A percentile compares a stretch with the other conserved stretches of the same genome.
Evolutionary conservation across 2,329 filamentous ascomycete species (phyloP).

Genomic region (Fusarium buharicum): DNA sequence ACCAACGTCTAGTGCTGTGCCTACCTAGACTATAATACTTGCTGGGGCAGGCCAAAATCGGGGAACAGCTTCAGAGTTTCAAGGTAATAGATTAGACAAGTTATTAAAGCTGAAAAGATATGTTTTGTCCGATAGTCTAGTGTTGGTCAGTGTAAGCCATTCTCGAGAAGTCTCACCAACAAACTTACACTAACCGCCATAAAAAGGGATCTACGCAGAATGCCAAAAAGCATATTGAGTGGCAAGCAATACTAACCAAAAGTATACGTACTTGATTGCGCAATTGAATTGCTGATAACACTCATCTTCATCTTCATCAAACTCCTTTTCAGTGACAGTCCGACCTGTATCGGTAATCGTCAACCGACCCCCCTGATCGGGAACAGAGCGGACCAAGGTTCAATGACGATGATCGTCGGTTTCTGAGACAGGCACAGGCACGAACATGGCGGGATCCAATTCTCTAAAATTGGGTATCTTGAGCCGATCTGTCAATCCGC

Average conservation of each 20-base stretch:
- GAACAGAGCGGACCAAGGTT: conserved; percentile 7
- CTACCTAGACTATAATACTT: conserved; percentile 4
- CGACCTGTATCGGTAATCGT: conserved; percentile 16
- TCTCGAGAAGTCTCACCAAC: conserved; percentile 21
- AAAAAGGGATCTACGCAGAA: background rate
- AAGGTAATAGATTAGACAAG: background rate
- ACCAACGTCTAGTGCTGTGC: conserved; percentile 1
- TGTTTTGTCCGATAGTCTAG: conserved; percentile 2
- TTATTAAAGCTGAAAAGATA: conserved; percentile 3
- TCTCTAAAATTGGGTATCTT: conserved; percentile 19
- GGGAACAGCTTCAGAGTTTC: conserved; percentile 17
- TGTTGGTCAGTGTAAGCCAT: conserved; percentile 14
- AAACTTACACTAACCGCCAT: conserved; percentile 13
- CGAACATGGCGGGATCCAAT: conserved; percentile 9
- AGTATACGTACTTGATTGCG: conserved; percentile 9
- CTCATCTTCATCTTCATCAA: conserved; percentile 7
- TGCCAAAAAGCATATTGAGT: conserved; percentile 16
- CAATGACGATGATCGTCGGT: conserved; percentile 18
- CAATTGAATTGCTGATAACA: background rate
- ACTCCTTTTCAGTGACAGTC: conserved; percentile 14
- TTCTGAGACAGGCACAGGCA: conserved; percentile 32
- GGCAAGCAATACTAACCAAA: background rate
- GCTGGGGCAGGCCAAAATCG: background rate
- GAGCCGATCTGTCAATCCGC: conserved; percentile 34
- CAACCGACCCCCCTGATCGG: conserved; percentile 22